Conservation (phyloP, 768 basidiomycete genomes). For the Auricularia cornea region DNA sequence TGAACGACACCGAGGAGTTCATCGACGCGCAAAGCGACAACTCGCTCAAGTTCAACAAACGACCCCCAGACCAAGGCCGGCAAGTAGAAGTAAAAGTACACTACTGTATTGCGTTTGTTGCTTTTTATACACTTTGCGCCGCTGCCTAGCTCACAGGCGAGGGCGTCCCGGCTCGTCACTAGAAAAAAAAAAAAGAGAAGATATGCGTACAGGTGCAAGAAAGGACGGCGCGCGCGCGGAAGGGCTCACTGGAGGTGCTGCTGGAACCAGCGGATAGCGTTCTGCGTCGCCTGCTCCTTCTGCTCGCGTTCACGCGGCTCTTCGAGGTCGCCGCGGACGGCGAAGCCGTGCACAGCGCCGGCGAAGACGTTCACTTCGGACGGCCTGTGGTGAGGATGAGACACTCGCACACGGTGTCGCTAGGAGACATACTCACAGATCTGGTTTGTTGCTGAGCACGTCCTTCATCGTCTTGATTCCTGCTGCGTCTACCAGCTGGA, state of each 20-base stretch:
- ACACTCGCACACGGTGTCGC: neutral
- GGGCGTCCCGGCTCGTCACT: no score
- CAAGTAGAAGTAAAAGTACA: no score
- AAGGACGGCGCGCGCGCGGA: no score
- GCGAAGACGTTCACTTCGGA: conserved; percentile 14
- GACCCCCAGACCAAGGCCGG: no score
- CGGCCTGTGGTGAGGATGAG: neutral
- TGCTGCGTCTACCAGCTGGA: neutral
- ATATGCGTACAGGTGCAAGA: no score
- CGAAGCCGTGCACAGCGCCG: conserved; percentile 22
- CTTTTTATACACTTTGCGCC: no score
- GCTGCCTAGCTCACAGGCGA: no score
- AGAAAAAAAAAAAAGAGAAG: no score
- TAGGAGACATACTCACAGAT: neutral
- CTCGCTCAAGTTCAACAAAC: no score
- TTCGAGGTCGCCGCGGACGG: conserved; percentile 23
- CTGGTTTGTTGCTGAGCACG: neutral
- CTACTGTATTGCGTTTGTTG: no score
- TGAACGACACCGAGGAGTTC: no score
- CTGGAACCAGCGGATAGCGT: conserved; percentile 17
- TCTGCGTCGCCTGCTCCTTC: conserved; percentile 21
- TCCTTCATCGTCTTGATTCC: neutral
- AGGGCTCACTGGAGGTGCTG: conserved; percentile 7
- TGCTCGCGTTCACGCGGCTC: conserved; percentile 17
- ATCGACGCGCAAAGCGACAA: no score